Base-by-base conservation (phyloP, 257 asterid species). In the Solanum clarkiae region DNA sequence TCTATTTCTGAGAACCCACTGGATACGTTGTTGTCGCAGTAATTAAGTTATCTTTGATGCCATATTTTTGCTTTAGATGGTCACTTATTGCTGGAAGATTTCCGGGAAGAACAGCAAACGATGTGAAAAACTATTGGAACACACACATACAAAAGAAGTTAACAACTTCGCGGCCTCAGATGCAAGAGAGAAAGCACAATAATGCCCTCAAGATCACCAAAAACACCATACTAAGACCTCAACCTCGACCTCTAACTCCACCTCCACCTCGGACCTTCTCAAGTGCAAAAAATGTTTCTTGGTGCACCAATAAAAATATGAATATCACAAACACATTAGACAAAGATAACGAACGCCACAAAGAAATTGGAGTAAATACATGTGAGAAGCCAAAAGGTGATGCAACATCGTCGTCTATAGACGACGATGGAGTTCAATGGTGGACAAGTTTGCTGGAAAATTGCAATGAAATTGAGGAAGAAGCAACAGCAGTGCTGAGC, bases 61-160 rank as follows among this genome's bases (percentile, higher is more conserved):
- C 16, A 12, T 74, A 5, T 44, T 6, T 72, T 36, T 49, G 13
- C 5, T 17, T 14, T 69, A 94, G 97, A 89, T 94, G 98, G 98
- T 91, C 97, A n/a, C 92, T 87, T 85, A 94, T 93, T 62, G 97
- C 98, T 0, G 84, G 86, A 81, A 90, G 89, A 83, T 82, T 94
- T 88, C 95, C 97, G 0, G 98, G 97, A 86, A 88, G 97, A 87
- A 94, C 98, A 2, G 97, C 93, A 32, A 94, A 93, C 59, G 96
- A 92, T 87, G 91, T 94, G 49, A 94, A 94, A 89, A 94, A 93
- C 88, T 94, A 90, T 4, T 93, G 96, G 97, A 90, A 93, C 87
- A 88, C 93, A 84, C 90, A 91, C 86, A 75, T 87, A 79, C 53
- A 36, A 3, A 69, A 22, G 16, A 69, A 69, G 53, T 40, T 69